These are phyloP conservation scores for Mycena maculata DNA, from an alignment of 768 basidiomycete species.

Conservation along the genomic window DNA sequence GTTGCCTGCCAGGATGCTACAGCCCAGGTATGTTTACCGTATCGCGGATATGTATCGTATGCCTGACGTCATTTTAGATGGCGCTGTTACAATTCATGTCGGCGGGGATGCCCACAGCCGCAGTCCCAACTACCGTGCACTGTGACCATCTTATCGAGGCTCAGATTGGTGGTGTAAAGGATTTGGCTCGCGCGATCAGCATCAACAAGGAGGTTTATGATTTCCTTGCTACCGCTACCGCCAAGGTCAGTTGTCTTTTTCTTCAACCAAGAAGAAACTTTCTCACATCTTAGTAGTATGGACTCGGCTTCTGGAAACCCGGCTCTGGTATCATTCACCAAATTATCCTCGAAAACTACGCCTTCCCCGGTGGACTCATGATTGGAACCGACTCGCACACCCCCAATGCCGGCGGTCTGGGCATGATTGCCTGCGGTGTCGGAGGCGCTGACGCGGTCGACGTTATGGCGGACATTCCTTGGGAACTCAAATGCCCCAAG, in stretches of 20 bases:
- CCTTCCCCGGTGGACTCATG: slow-evolving; percentile 99
- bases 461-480: slow-evolving; percentile 97
- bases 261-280: neutral
- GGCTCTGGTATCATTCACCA: slow-evolving; percentile 99
- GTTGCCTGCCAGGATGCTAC: slow-evolving; percentile 94
- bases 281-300: slow-evolving; percentile 67
- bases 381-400: slow-evolving; percentile 99
- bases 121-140: slow-evolving; percentile 98
- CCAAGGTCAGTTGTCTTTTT: slow-evolving; percentile 67
- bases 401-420: slow-evolving; percentile 98
- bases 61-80: slow-evolving; percentile 75
- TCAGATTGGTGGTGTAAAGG: slow-evolving; percentile 92
- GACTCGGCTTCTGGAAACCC: slow-evolving; percentile 99
- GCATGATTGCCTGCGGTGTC: slow-evolving; percentile 99
- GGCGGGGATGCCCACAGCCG: slow-evolving; percentile 96
- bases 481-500: slow-evolving; percentile 99
- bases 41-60: slow-evolving; percentile 30
- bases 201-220: slow-evolving; percentile 99
- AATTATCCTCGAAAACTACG: slow-evolving; percentile 99
- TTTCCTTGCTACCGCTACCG: slow-evolving; percentile 97
- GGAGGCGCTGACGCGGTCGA: slow-evolving; percentile 99
- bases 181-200: slow-evolving; percentile 90
- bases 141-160: slow-evolving; percentile 99
- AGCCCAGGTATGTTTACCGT: slow-evolving; percentile 68
- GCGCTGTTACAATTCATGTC: slow-evolving; percentile 99